Evolutionary conservation across 2,329 filamentous ascomycete species (phyloP).

Genomic region (Atkinsonella texensis): DNA sequence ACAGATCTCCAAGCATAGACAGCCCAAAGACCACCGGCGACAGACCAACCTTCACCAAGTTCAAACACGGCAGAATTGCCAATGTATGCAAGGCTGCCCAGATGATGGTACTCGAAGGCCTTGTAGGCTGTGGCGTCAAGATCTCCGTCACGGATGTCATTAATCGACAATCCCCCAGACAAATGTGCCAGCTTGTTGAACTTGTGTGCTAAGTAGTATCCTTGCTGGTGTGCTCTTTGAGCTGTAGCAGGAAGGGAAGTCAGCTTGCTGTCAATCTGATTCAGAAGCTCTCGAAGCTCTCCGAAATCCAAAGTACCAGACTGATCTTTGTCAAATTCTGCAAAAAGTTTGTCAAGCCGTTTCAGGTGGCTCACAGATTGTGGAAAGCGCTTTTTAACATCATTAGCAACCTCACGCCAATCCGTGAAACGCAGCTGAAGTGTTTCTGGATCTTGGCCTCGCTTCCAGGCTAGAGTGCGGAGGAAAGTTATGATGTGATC

Average conservation of each 20-base stretch:
- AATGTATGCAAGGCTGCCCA: slow-evolving; percentile 87
- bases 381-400: slow-evolving; percentile 80
- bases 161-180: slow-evolving; percentile 61
- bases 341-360: slow-evolving; percentile 82
- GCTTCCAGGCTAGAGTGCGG: slow-evolving; percentile 80
- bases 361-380: slow-evolving; percentile 80
- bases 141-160: slow-evolving; percentile 79
- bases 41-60: slow-evolving; percentile 61
- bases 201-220: slow-evolving; percentile 82
- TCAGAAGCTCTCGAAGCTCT: slow-evolving; percentile 77
- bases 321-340: slow-evolving; percentile 84
- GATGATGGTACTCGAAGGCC: slow-evolving; percentile 85
- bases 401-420: slow-evolving; percentile 74
- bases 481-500: slow-evolving; percentile 86
- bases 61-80: slow-evolving; percentile 97
- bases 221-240: slow-evolving; percentile 93
- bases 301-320: slow-evolving; percentile 88
- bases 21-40: slow-evolving; percentile 76
- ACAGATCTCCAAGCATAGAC: slow-evolving; percentile 95
- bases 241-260: slow-evolving; percentile 92
- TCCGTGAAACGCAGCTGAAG: slow-evolving; percentile 76
- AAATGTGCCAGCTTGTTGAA: slow-evolving; percentile 82
- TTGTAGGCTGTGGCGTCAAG: slow-evolving; percentile 87
- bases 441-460: slow-evolving; percentile 79
- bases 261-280: slow-evolving; percentile 88